phyloP scores from a whole-genome alignment of 2,329 filamentous ascomycete species.

The Ceratocystis ficicola region DNA sequence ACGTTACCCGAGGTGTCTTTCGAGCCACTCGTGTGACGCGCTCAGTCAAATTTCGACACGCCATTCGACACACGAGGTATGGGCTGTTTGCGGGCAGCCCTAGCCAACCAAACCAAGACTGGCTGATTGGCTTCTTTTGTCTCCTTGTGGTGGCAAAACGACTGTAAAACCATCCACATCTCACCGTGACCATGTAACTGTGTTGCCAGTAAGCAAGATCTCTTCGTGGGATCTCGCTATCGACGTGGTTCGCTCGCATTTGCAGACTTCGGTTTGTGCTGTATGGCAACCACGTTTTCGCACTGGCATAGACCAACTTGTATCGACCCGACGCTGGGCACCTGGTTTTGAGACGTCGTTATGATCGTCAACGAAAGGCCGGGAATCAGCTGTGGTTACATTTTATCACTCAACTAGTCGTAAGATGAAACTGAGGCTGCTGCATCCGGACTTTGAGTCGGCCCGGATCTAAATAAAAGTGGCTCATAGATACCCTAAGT shows the following conservation, averaged over 20 bases:
- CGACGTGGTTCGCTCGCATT: constrained; percentile 39
- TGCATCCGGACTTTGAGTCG: background rate
- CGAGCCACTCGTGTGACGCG: background rate
- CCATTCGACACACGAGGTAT: background rate
- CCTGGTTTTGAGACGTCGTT: constrained; percentile 44
- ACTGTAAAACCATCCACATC: background rate
- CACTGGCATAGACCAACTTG: constrained; percentile 41
- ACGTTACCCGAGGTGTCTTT: background rate
- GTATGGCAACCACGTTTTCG: constrained; percentile 42
- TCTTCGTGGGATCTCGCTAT: constrained; percentile 29
- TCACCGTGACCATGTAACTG: constrained; percentile 18
- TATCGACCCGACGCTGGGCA: constrained; percentile 43
- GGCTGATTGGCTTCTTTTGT: background rate
- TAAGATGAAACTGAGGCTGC: too few relatives aligned
- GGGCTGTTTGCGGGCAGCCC: background rate
- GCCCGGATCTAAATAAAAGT: background rate
- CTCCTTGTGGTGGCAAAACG: background rate
- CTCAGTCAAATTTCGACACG: background rate
- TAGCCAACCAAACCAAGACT: background rate
- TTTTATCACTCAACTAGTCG: constrained; percentile 23
- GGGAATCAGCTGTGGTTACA: constrained; percentile 51
- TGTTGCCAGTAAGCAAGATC: constrained; percentile 22
- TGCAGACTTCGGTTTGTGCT: constrained; percentile 15
- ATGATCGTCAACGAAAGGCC: constrained; percentile 41
- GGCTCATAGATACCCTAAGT: background rate